Evolutionary conservation across 306 rosid species (phyloP).

Genomic region (Hippophae tibetana): DNA sequence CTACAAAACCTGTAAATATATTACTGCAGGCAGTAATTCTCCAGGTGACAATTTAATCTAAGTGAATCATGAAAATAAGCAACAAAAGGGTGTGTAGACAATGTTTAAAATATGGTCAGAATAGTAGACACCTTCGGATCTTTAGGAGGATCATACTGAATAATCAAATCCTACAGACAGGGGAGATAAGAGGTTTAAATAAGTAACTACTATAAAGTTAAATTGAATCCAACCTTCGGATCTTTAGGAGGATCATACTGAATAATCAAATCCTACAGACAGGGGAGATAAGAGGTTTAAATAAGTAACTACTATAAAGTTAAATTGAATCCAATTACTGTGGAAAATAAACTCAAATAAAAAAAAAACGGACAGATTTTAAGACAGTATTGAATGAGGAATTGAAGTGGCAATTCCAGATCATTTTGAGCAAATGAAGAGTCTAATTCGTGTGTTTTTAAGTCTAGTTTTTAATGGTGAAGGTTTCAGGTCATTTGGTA

Average conservation of each 20-base stretch:
- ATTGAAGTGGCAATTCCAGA: no score
- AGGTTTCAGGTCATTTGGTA: no score
- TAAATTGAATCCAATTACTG: no score
- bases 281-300: conserved; percentile 4
- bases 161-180: conserved; percentile 86
- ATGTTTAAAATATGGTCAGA: background rate
- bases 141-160: conserved; percentile 16
- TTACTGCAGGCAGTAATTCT: conserved; percentile 45
- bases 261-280: conserved; percentile 84
- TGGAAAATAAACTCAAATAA: no score
- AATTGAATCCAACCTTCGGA: conserved; percentile 43
- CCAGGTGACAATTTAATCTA: conserved; percentile 10
- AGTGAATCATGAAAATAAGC: conserved; percentile 6
- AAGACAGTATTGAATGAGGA: no score
- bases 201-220: background rate
- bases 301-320: background rate
- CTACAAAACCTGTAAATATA: conserved; percentile 95
- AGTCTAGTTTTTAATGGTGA: no score
- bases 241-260: conserved; percentile 29
- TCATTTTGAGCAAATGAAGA: no score
- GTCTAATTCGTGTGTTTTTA: no score
- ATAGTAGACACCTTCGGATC: conserved; percentile 63
- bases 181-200: background rate
- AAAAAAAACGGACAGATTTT: no score
- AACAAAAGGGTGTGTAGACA: background rate